Percentiles rank a stretch among this genome's conserved stretches.
These are phyloP conservation scores for Aspergillus nanangensis DNA, from an alignment of 495 filamentous ascomycete genomes.

Conservation along the genomic window DNA sequence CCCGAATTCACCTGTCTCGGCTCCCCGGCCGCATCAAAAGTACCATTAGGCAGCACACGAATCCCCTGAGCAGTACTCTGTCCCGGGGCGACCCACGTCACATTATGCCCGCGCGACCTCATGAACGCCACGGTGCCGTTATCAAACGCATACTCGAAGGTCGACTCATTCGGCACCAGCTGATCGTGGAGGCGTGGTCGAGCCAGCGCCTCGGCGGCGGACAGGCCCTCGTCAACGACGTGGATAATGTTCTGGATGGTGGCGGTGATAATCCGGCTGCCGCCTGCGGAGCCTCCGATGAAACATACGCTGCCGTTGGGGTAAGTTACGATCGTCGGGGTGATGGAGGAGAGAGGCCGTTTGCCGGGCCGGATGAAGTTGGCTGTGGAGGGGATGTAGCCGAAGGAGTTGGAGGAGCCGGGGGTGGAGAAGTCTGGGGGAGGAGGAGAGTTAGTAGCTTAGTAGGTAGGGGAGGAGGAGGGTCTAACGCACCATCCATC, in stretches of 20 bases:
- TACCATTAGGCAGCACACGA: slow-evolving; percentile 63
- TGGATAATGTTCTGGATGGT: slow-evolving; percentile 74
- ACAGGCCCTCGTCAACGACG: slow-evolving; percentile 61
- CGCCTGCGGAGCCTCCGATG: slow-evolving; percentile 74
- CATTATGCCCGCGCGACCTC: slow-evolving; percentile 62
- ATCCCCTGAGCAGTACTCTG: slow-evolving; percentile 70
- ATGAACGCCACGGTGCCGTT: slow-evolving; percentile 62
- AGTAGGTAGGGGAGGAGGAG: neutral
- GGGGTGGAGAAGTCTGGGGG: slow-evolving; percentile 70
- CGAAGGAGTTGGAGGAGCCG: slow-evolving; percentile 69
- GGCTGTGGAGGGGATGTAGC: slow-evolving; percentile 69
- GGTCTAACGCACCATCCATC: slow-evolving; percentile 69
- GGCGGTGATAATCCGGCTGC: slow-evolving; percentile 82
- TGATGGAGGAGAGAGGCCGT: slow-evolving; percentile 75
- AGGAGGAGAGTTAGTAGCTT: neutral
- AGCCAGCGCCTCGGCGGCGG: slow-evolving; percentile 55
- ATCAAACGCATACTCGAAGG: slow-evolving; percentile 69
- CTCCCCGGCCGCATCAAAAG: slow-evolving; percentile 72
- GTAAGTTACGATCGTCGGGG: slow-evolving; percentile 69
- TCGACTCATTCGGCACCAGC: slow-evolving; percentile 62
- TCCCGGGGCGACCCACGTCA: slow-evolving; percentile 63
- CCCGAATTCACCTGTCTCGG: slow-evolving; percentile 71
- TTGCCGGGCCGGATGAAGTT: slow-evolving; percentile 83
- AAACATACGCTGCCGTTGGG: slow-evolving; percentile 63
- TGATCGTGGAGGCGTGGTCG: slow-evolving; percentile 78